A percentile compares a stretch with the other conserved stretches of the same genome.
Conservation (phyloP, 768 basidiomycete species). For the Crassisporium funariophilum region DNA sequence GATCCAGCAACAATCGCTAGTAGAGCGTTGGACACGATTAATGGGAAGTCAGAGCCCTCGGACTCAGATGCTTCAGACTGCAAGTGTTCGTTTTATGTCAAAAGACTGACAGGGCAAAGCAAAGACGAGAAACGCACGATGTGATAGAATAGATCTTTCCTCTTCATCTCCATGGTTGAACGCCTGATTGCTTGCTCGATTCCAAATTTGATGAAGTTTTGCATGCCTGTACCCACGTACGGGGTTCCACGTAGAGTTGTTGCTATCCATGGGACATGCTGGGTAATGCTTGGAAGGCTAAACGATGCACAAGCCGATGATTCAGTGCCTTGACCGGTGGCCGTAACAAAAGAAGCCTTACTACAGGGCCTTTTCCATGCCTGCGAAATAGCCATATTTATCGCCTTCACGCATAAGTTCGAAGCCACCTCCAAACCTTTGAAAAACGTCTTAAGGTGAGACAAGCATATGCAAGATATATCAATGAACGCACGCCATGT, state of each 20-base stretch:
- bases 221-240: constrained; percentile 4
- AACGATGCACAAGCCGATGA: too few species aligned
- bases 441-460: neutral
- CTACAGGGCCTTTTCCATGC: constrained; percentile 19
- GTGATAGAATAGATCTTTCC: constrained; percentile 29
- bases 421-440: constrained; percentile 31
- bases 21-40: constrained; percentile 15
- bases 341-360: too few species aligned
- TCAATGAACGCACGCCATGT: constrained; percentile 31
- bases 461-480: neutral
- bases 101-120: neutral
- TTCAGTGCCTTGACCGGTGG: too few species aligned
- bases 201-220: constrained; percentile 9
- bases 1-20: constrained; percentile 32
- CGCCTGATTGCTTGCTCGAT: constrained; percentile 20
- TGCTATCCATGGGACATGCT: constrained; percentile 23
- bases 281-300: constrained; percentile 18
- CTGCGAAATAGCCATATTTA: constrained; percentile 16
- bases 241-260: constrained; percentile 9
- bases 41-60: constrained; percentile 4
- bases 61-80: constrained; percentile 14
- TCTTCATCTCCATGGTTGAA: constrained; percentile 7
- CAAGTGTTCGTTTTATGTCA: neutral
- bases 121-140: constrained; percentile 15
- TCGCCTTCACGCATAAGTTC: constrained; percentile 29